Percentiles rank a stretch among this genome's conserved stretches.
These are phyloP conservation scores for Linnemannia elongata DNA, from an alignment of 192 early-diverging fungal species.

Conservation along the genomic window DNA sequence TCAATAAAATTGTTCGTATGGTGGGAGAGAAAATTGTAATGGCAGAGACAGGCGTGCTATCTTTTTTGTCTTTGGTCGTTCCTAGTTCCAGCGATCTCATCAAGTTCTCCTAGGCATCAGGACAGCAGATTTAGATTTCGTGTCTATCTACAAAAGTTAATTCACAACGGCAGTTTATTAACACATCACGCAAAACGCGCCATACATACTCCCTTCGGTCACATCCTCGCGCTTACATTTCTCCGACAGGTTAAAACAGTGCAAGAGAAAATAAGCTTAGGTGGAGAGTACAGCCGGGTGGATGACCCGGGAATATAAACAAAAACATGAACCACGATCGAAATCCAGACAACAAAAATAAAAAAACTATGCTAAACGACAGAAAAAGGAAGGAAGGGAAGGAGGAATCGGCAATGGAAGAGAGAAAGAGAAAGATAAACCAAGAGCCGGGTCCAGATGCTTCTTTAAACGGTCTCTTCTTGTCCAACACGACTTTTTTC, in stretches of 20 bases:
- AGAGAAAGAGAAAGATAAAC: too few species aligned
- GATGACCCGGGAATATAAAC: background rate
- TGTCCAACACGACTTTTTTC: background rate
- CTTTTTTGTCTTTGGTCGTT: too few species aligned
- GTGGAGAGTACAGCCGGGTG: too few species aligned
- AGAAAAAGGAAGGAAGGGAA: background rate
- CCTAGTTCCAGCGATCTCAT: too few species aligned
- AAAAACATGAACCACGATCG: background rate
- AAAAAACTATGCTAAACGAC: background rate
- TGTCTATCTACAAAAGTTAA: too few species aligned
- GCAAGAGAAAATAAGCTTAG: background rate
- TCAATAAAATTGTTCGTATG: too few species aligned
- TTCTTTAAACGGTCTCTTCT: background rate
- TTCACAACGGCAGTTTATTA: too few species aligned
- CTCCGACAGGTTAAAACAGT: background rate
- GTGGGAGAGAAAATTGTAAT: background rate
- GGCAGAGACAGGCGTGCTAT: too few species aligned
- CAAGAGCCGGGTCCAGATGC: background rate
- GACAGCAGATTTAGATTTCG: too few species aligned
- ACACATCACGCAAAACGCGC: too few species aligned
- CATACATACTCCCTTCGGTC: background rate
- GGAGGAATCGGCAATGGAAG: background rate
- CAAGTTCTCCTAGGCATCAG: too few species aligned
- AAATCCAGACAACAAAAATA: background rate
- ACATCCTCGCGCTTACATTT: background rate